Evolutionary conservation across 495 filamentous ascomycete species (phyloP), one percentile per base, ranked within the genome.

Genomic region (Cercophora sp.): DNA sequence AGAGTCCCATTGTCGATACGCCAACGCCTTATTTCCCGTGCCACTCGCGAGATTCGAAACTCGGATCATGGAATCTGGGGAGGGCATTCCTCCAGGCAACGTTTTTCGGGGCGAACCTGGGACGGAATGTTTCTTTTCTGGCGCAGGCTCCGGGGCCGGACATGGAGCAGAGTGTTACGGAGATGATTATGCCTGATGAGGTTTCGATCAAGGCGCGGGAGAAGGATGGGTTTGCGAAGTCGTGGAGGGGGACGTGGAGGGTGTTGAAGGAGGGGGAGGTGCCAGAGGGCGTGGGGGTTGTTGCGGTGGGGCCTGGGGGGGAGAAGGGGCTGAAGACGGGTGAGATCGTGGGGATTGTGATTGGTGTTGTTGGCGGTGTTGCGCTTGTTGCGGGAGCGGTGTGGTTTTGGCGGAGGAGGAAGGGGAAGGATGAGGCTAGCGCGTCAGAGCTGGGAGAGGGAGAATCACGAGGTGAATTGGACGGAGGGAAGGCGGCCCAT

Each of bases 81-180:
- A 70, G 81, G 20, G 70, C 79, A 1, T 83, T 84, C 47, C 55
- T 83, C 10, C 80, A 84, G 56, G 78, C 77, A 20, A 75, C 79
- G 5, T 82, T 82, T 50, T 51, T 82, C 0, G 79, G 76, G 13
- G 69, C 71, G 5, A 79, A 81, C 62, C 80, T 71, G 69, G 61
- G 52, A 4, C 27, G n/a, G 29, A 56, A 52, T 29, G 4, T 48
- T 15, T 31, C 34, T 5, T 55, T 48, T 11, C 51, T 58, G 4
- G 55, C 59, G 10, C 55, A 55, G 31, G 49, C 52, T 3, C 59
- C 52, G 20, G 57, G 57, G 1, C 57, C 57, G 11, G 32, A 32
- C 13, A 48, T 48, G 46, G 10, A 20, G 15, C 46, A 48, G 46
- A 32, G 29, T 32, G 29, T 32, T 6, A 13, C 13, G 6, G 13